Evolutionary conservation across 352 stramenopile species (phyloP).

Genomic region (Globisporangium nodosum): DNA sequence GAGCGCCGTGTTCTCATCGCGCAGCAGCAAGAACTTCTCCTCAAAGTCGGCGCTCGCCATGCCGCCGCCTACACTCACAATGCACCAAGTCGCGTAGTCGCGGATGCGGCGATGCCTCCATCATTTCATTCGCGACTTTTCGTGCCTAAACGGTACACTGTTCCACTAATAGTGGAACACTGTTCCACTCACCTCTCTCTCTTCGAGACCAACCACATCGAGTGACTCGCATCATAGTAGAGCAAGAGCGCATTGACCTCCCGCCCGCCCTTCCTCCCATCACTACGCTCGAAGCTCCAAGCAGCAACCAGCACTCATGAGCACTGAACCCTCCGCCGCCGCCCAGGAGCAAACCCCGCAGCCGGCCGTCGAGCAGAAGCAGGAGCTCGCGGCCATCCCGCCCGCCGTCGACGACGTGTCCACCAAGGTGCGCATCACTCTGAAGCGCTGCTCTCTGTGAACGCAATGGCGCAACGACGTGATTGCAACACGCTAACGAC

Average conservation of each 20-base stretch:
- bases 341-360: conserved; percentile 24
- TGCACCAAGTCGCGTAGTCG: too few relatives aligned
- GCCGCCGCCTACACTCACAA: background rate
- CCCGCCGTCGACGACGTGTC: conserved; percentile 34
- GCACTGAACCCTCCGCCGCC: conserved; percentile 19
- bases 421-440: conserved; percentile 40
- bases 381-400: conserved; percentile 28
- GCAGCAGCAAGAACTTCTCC: conserved; percentile 79
- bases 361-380: conserved; percentile 26
- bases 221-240: too few relatives aligned
- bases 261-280: too few relatives aligned
- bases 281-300: background rate
- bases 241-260: too few relatives aligned
- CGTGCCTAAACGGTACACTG: too few relatives aligned
- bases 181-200: too few relatives aligned
- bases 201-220: too few relatives aligned
- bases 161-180: too few relatives aligned
- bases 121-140: too few relatives aligned
- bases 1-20: conserved; percentile 80
- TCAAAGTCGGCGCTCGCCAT: conserved; percentile 64
- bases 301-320: conserved; percentile 20
- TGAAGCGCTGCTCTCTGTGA: background rate
- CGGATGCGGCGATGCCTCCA: too few relatives aligned
- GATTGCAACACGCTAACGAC: background rate
- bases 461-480: background rate